Percentiles rank a stretch among this genome's conserved stretches.
Conservation (phyloP, 2,329 filamentous ascomycete genomes). For the Phoma sp. region DNA sequence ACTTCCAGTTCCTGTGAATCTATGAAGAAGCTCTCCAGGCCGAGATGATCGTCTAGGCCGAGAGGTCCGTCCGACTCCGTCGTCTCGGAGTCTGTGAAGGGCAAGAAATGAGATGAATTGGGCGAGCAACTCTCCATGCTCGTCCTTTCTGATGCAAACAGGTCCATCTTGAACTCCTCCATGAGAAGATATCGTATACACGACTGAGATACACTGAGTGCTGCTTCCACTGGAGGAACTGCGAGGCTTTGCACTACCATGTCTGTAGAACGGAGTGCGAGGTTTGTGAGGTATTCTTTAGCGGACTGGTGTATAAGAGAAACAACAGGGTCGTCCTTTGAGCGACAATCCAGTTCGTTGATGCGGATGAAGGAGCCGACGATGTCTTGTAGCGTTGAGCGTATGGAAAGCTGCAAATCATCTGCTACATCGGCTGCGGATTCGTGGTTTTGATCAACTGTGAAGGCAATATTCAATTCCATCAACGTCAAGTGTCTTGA, state of each 20-base stretch:
- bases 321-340: not conserved
- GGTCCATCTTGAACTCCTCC: not conserved
- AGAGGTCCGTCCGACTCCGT: not conserved
- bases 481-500: not conserved
- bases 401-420: not conserved
- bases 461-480: not conserved
- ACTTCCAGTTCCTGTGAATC: not conserved
- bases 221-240: not conserved
- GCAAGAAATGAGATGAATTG: not conserved
- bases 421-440: not conserved
- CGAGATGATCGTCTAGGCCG: not conserved
- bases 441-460: not conserved
- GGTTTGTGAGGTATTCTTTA: not conserved
- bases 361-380: not conserved
- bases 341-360: not conserved
- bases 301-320: not conserved
- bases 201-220: not conserved
- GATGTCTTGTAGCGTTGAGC: not conserved
- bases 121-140: not conserved
- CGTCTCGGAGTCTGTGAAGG: not conserved
- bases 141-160: not conserved
- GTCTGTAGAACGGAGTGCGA: not conserved
- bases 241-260: not conserved
- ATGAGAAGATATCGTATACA: not conserved
- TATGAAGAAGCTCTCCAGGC: not conserved